phyloP scores from a whole-genome alignment of 129 eudicot species.

The Artemisia argyi region DNA sequence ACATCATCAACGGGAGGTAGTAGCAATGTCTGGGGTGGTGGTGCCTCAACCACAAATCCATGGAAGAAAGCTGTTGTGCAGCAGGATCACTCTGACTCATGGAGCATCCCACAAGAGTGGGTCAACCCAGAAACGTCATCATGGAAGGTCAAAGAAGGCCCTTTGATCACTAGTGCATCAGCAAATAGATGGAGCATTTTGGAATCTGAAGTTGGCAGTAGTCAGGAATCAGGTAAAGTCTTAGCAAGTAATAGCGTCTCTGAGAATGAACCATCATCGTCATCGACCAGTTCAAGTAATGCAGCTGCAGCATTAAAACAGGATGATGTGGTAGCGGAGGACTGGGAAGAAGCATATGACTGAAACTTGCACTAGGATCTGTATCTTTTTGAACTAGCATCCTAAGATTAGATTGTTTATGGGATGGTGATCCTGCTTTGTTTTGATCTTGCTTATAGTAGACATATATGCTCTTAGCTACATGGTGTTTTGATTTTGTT shows the following conservation, averaged over 20 bases:
- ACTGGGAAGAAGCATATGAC: constrained; percentile 84
- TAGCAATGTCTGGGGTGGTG: constrained; percentile 54
- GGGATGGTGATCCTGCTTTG: too few relatives aligned
- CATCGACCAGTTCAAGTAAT: constrained; percentile 12
- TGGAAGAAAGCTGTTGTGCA: constrained; percentile 78
- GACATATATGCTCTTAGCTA: too few relatives aligned
- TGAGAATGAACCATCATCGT: background rate
- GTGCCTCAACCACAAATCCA: constrained; percentile 45
- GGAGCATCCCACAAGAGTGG: constrained; percentile 65
- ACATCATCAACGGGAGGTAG: constrained; percentile 32
- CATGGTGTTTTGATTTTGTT: too few relatives aligned
- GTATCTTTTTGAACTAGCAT: too few relatives aligned
- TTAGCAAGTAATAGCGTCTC: constrained; percentile 4
- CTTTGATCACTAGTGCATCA: constrained; percentile 28
- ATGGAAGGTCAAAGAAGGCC: constrained; percentile 50
- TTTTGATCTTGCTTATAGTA: too few relatives aligned
- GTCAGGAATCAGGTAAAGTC: constrained; percentile 25
- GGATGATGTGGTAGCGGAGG: constrained; percentile 54
- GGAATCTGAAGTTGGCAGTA: constrained; percentile 36
- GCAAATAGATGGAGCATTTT: constrained; percentile 75
- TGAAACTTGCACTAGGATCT: constrained; percentile 5
- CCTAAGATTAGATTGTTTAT: too few relatives aligned
- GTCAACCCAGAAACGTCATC: constrained; percentile 25
- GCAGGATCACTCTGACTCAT: constrained; percentile 50
- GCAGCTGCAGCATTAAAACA: constrained; percentile 13